phyloP scores from a whole-genome alignment of 441 rosid genomes.

The Arabidopsis hybrid region DNA sequence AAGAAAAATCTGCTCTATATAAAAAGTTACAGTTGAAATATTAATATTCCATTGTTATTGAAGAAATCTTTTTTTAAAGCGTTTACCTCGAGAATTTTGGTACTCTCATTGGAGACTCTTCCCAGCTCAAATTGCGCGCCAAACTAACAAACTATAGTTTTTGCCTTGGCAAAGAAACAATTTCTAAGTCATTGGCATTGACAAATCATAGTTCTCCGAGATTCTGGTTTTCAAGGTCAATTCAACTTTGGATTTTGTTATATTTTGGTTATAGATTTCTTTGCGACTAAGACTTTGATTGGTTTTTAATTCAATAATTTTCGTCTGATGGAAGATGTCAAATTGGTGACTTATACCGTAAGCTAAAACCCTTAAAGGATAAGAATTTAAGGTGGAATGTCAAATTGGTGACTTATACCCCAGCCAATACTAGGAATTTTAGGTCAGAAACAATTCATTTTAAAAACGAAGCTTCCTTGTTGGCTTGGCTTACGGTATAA shows the following conservation, averaged over 20 bases:
- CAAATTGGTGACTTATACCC: too few species aligned
- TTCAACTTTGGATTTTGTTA: background rate
- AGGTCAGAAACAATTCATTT: slow-evolving; percentile 16
- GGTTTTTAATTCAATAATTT: background rate
- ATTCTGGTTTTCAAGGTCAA: background rate
- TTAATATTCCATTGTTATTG: too few species aligned
- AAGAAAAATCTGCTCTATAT: too few species aligned
- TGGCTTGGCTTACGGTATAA: too few species aligned
- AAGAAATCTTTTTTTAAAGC: too few species aligned
- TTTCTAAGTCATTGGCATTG: background rate
- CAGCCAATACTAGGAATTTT: background rate
- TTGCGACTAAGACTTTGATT: slow-evolving; percentile 18
- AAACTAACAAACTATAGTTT: background rate
- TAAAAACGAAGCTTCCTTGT: background rate
- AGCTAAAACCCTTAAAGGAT: background rate
- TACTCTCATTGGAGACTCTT: background rate
- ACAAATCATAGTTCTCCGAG: background rate
- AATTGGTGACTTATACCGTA: slow-evolving; percentile 9
- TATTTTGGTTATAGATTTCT: slow-evolving; percentile 5
- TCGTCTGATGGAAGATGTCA: slow-evolving; percentile 12
- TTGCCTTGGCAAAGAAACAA: background rate
- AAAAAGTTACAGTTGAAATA: too few species aligned
- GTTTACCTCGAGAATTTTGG: background rate
- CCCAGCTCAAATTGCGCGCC: background rate
- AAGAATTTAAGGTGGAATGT: slow-evolving; percentile 1